Evolutionary conservation across 345 rosid species (phyloP).

Genomic region (Viola odorata): DNA sequence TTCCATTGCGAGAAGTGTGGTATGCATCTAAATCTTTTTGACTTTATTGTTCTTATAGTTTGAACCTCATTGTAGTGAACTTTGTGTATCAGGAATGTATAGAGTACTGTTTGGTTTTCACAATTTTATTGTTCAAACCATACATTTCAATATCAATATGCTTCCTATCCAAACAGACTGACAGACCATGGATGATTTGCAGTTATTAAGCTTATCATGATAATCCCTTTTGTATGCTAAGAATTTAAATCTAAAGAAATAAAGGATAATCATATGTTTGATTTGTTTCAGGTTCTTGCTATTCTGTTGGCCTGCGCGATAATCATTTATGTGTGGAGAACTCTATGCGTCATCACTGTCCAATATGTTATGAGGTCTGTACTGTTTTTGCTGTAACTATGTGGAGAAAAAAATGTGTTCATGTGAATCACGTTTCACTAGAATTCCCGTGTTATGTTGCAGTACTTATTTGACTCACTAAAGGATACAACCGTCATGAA

Average conservation of each 20-base stretch:
- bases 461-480: constrained; percentile 92
- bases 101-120: no score
- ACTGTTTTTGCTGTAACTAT: constrained; percentile 1
- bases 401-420: not conserved
- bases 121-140: no score
- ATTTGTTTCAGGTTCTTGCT: constrained; percentile 65
- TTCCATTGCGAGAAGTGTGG: constrained; percentile 96
- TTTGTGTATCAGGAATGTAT: no score
- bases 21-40: constrained; percentile 25
- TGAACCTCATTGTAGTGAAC: no score
- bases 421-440: constrained; percentile 4
- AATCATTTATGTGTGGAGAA: constrained; percentile 90
- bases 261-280: not conserved
- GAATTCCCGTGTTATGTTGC: constrained; percentile 13
- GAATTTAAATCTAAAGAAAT: no score
- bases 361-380: constrained; percentile 89
- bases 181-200: no score
- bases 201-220: no score
- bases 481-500: constrained; percentile 88
- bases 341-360: constrained; percentile 97
- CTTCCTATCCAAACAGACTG: no score
- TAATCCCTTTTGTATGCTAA: not conserved
- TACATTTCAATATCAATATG: no score
- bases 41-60: not conserved
- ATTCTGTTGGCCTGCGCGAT: constrained; percentile 46